Conservation (phyloP, 2,329 filamentous ascomycete genomes). For the Fonsecaea monophora region DNA sequence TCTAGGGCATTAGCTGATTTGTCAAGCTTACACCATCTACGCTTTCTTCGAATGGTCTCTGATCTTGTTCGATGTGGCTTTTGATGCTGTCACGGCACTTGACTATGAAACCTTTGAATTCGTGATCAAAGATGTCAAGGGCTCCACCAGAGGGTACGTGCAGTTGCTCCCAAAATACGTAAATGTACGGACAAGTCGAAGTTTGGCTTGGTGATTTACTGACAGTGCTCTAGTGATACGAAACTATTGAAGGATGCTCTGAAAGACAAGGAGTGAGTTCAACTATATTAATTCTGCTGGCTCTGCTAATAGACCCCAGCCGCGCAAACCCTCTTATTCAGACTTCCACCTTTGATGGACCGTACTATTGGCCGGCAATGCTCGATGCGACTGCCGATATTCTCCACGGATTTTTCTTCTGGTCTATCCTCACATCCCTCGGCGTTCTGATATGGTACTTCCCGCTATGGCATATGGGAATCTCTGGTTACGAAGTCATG, state of each 20-base stretch:
- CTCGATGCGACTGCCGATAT: slow-evolving; percentile 86
- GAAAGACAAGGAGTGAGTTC: slow-evolving; percentile 76
- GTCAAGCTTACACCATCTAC: slow-evolving; percentile 90
- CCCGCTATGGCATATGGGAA: slow-evolving; percentile 98
- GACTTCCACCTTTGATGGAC: slow-evolving; percentile 65
- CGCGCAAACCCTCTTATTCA: slow-evolving; percentile 76
- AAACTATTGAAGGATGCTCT: slow-evolving; percentile 54
- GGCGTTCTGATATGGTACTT: slow-evolving; percentile 96
- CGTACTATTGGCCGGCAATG: slow-evolving; percentile 75
- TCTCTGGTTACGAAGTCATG: slow-evolving; percentile 91
- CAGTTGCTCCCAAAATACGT: slow-evolving; percentile 89
- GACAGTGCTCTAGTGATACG: slow-evolving; percentile 56
- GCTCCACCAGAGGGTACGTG: slow-evolving; percentile 97
- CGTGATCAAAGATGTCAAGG: slow-evolving; percentile 85
- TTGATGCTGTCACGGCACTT: slow-evolving; percentile 91
- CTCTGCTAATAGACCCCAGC: slow-evolving; percentile 56
- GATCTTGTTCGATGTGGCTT: slow-evolving; percentile 92
- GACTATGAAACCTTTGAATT: slow-evolving; percentile 92
- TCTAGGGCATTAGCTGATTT: slow-evolving; percentile 15
- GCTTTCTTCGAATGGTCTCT: slow-evolving; percentile 98
- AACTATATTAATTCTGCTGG: slow-evolving; percentile 38
- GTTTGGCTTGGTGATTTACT: slow-evolving; percentile 46
- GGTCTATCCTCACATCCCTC: slow-evolving; percentile 90
- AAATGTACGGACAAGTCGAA: slow-evolving; percentile 59
- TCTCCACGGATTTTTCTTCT: slow-evolving; percentile 96